phyloP scores from a whole-genome alignment of 2,329 filamentous ascomycete genomes.

The Penicillium sp. region DNA sequence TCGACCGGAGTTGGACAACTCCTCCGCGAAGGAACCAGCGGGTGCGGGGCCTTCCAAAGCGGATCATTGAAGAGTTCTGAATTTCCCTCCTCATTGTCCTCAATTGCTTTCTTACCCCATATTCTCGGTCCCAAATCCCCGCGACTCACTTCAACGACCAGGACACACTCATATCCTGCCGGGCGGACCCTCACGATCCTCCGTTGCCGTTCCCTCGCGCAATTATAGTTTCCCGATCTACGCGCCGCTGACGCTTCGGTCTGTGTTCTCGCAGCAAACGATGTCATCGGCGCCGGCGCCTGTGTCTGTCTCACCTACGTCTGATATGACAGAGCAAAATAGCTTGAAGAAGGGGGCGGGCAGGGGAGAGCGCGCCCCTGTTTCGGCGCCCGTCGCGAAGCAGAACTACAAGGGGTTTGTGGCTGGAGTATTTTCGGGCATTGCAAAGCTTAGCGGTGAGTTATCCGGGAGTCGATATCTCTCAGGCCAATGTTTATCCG shows the following conservation, averaged over 20 bases:
- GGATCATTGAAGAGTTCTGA: constrained; percentile 12
- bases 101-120: constrained; percentile 5
- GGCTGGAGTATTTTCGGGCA: constrained; percentile 90
- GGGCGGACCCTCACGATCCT: not conserved
- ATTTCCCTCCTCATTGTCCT: constrained; percentile 7
- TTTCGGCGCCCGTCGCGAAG: constrained; percentile 19
- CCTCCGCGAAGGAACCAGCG: constrained; percentile 21
- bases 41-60: constrained; percentile 15
- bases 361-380: constrained; percentile 8
- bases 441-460: constrained; percentile 82
- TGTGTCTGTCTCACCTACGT: constrained; percentile 2
- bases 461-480: constrained; percentile 10
- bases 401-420: constrained; percentile 91
- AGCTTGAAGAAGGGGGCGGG: not conserved
- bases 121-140: not conserved
- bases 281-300: constrained; percentile 28
- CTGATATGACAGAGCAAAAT: constrained; percentile 5
- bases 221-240: not conserved
- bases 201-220: not conserved
- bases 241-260: constrained; percentile 13
- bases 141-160: not conserved
- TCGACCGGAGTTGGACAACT: constrained; percentile 16
- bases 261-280: not conserved
- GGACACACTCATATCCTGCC: not conserved
- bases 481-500: not conserved